Evolutionary conservation across 106 monocot genomes (phyloP).

Genomic region (Acorus gramineus): DNA sequence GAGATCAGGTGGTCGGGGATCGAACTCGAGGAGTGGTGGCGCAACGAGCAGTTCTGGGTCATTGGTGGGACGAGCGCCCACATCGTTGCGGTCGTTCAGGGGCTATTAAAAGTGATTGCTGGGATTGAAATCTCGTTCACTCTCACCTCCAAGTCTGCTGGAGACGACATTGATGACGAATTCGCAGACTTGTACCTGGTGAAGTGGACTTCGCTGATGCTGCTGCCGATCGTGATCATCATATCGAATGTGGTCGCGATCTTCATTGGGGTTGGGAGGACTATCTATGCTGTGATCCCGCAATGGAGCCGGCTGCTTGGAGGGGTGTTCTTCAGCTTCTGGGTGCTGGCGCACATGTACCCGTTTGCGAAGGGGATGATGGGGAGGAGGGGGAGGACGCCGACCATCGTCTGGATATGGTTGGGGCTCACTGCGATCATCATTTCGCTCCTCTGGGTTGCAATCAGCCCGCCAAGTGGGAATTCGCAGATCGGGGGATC

Average conservation of each 20-base stretch:
- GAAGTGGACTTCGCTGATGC: conserved; percentile 62
- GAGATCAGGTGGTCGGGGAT: conserved; percentile 95
- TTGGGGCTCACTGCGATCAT: conserved; percentile 77
- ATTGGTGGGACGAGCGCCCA: conserved; percentile 86
- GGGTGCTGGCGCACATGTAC: conserved; percentile 78
- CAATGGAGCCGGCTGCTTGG: conserved; percentile 84
- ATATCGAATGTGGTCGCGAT: conserved; percentile 85
- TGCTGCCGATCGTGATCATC: conserved; percentile 76
- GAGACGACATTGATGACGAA: conserved; percentile 48
- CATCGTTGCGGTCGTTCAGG: conserved; percentile 75
- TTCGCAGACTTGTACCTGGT: conserved; percentile 51
- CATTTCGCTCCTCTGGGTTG: conserved; percentile 74
- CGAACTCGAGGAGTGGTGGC: conserved; percentile 86
- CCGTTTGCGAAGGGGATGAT: conserved; percentile 88
- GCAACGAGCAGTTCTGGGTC: conserved; percentile 23
- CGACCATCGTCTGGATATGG: conserved; percentile 81
- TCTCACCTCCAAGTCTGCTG: conserved; percentile 39
- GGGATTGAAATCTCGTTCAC: conserved; percentile 69
- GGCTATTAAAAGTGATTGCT: conserved; percentile 63
- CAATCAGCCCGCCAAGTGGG: conserved; percentile 48
- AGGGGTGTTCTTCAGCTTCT: conserved; percentile 89
- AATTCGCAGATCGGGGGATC: conserved; percentile 66
- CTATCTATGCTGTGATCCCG: conserved; percentile 65
- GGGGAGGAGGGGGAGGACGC: conserved; percentile 76
- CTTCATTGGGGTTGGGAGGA: conserved; percentile 63